A percentile compares a stretch with the other conserved stretches of the same genome.
These are phyloP conservation scores for Trichoderma sp. DNA, from an alignment of 2,329 filamentous ascomycete genomes.

Conservation along the genomic window DNA sequence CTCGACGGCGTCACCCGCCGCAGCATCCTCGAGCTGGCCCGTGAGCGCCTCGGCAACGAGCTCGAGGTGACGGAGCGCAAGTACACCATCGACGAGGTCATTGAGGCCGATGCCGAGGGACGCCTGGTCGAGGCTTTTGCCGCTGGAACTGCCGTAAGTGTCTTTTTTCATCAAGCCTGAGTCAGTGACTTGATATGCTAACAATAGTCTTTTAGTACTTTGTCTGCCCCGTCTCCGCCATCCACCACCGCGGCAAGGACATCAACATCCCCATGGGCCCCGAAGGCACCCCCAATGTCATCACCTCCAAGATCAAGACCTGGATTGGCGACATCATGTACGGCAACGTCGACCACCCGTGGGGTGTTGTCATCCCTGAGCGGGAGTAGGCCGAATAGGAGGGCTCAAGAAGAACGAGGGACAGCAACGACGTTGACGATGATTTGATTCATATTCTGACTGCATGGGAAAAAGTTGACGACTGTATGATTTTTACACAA, in stretches of 20 bases:
- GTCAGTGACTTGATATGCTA: conserved; percentile 26
- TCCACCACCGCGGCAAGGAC: conserved; percentile 68
- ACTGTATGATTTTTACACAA: background rate
- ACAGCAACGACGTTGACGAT: conserved; percentile 8
- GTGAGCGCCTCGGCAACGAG: conserved; percentile 60
- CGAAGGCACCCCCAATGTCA: conserved; percentile 52
- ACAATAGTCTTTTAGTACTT: conserved; percentile 59
- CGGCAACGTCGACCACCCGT: conserved; percentile 66
- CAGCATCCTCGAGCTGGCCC: conserved; percentile 73
- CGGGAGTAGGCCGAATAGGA: conserved; percentile 44
- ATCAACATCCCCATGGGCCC: conserved; percentile 63
- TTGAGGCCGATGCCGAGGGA: conserved; percentile 72
- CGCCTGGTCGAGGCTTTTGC: conserved; percentile 83
- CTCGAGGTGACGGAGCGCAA: conserved; percentile 77
- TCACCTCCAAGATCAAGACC: conserved; percentile 65
- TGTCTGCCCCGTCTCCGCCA: conserved; percentile 66
- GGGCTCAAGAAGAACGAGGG: background rate
- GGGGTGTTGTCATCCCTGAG: conserved; percentile 69
- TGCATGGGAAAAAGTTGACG: background rate
- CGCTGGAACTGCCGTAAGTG: conserved; percentile 78
- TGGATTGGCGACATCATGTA: conserved; percentile 76
- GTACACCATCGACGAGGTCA: conserved; percentile 79
- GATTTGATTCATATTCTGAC: background rate
- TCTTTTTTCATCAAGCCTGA: background rate
- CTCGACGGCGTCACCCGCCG: conserved; percentile 86